These are phyloP conservation scores for Lasiosphaeriaceae sp. DNA, from an alignment of 495 filamentous ascomycete genomes.

Conservation along the genomic window DNA sequence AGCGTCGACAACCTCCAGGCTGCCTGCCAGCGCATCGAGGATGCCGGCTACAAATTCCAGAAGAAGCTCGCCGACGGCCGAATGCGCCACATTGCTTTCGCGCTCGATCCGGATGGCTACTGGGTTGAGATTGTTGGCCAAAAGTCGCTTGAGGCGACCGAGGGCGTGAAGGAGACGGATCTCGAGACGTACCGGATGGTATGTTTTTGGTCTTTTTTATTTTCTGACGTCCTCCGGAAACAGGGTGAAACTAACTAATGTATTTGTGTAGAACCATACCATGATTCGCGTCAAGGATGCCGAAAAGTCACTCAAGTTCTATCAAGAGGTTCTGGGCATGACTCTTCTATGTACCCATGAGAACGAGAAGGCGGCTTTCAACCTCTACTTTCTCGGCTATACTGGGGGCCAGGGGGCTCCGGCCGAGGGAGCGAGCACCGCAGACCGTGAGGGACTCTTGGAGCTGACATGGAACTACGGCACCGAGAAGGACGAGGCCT, in stretches of 20 bases:
- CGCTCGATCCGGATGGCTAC: constrained; percentile 87
- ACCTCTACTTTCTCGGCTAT: constrained; percentile 92
- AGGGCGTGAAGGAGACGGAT: constrained; percentile 35
- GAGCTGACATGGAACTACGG: constrained; percentile 97
- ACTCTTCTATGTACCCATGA: constrained; percentile 67
- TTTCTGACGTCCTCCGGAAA: not conserved
- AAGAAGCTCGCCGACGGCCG: constrained; percentile 86
- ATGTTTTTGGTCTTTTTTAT: constrained; percentile 11
- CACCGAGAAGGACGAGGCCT: constrained; percentile 80
- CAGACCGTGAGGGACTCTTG: constrained; percentile 74
- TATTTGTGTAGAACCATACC: constrained; percentile 63
- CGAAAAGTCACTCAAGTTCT: constrained; percentile 81
- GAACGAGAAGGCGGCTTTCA: constrained; percentile 68
- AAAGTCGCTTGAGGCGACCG: constrained; percentile 36
- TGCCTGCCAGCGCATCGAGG: constrained; percentile 82
- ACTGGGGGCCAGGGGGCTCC: constrained; percentile 46
- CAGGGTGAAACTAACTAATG: not conserved
- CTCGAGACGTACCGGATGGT: constrained; percentile 42
- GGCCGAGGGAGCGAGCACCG: constrained; percentile 45
- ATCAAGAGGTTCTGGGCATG: constrained; percentile 90
- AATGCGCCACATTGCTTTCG: constrained; percentile 89
- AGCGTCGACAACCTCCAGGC: constrained; percentile 86
- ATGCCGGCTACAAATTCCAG: constrained; percentile 87
- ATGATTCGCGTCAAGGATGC: constrained; percentile 95
- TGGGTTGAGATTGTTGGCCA: constrained; percentile 73